Evolutionary conservation across 495 filamentous ascomycete species (phyloP).

Genomic region (Daldinia vernicosa): DNA sequence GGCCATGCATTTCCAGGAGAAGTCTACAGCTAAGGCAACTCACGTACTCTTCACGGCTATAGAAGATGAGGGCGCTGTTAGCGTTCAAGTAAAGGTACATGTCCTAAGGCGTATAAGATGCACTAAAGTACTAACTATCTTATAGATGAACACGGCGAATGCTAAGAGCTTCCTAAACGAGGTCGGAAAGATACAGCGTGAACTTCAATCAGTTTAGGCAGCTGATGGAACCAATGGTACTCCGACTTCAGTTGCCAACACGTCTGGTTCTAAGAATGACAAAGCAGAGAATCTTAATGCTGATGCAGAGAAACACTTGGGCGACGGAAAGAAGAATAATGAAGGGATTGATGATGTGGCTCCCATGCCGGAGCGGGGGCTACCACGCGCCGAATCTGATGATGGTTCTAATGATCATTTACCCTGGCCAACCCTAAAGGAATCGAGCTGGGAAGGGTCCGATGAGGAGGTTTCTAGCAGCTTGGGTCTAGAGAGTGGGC

Average conservation of each 20-base stretch:
- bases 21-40: conserved; percentile 67
- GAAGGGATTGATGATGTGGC: not conserved
- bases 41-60: conserved; percentile 64
- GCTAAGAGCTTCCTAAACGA: conserved; percentile 54
- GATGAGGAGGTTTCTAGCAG: not conserved
- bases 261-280: not conserved
- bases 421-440: not conserved
- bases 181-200: conserved; percentile 52
- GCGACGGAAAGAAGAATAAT: not conserved
- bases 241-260: not conserved
- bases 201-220: conserved; percentile 47
- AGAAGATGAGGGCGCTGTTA: conserved; percentile 65
- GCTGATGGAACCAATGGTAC: conserved; percentile 15
- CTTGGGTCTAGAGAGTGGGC: not conserved
- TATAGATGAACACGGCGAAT: conserved; percentile 56
- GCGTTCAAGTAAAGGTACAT: conserved; percentile 77
- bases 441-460: not conserved
- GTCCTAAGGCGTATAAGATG: not conserved
- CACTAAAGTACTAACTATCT: conserved; percentile 13
- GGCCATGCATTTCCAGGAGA: conserved; percentile 76
- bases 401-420: not conserved
- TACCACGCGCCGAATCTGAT: not conserved
- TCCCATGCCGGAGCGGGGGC: conserved; percentile 2
- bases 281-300: too few species aligned
- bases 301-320: not conserved